phyloP scores from a whole-genome alignment of 2,329 filamentous ascomycete species.

The Aspergillus cejpii region DNA sequence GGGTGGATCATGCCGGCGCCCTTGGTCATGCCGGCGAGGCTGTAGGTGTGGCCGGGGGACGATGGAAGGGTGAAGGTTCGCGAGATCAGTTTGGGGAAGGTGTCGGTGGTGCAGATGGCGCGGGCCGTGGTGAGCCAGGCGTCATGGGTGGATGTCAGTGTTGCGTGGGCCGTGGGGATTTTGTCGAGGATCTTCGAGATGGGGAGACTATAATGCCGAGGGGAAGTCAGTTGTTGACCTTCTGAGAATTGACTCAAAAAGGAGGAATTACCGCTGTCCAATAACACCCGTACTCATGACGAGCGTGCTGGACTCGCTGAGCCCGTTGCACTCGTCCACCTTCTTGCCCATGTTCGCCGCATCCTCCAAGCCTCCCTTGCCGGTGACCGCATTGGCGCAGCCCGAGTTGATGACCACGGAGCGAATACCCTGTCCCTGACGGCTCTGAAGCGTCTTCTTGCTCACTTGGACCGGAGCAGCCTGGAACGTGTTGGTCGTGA shows the following conservation, averaged over 20 bases:
- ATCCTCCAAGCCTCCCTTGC: constrained; percentile 81
- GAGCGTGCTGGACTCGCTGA: constrained; percentile 57
- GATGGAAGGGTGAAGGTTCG: constrained; percentile 77
- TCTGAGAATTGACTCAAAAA: background rate
- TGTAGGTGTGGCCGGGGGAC: constrained; percentile 66
- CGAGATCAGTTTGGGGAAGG: constrained; percentile 92
- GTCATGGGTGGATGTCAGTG: constrained; percentile 67
- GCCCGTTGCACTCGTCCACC: constrained; percentile 62
- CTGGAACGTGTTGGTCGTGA: constrained; percentile 98
- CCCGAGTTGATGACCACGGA: constrained; percentile 91
- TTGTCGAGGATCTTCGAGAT: constrained; percentile 82
- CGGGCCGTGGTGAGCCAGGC: constrained; percentile 81
- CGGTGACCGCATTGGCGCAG: constrained; percentile 95
- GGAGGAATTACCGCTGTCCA: constrained; percentile 62
- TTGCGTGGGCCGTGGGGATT: constrained; percentile 67
- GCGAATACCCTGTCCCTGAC: constrained; percentile 62
- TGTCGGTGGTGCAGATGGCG: constrained; percentile 97
- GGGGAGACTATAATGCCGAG: constrained; percentile 56
- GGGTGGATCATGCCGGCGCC: constrained; percentile 98
- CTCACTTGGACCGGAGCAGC: constrained; percentile 89
- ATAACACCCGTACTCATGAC: constrained; percentile 99
- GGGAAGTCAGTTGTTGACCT: background rate
- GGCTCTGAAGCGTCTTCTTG: constrained; percentile 60
- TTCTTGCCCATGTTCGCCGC: constrained; percentile 73
- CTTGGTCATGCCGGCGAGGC: constrained; percentile 91